phyloP scores from a whole-genome alignment of 208 protist genomes.

The Leishmania tarentolae region DNA sequence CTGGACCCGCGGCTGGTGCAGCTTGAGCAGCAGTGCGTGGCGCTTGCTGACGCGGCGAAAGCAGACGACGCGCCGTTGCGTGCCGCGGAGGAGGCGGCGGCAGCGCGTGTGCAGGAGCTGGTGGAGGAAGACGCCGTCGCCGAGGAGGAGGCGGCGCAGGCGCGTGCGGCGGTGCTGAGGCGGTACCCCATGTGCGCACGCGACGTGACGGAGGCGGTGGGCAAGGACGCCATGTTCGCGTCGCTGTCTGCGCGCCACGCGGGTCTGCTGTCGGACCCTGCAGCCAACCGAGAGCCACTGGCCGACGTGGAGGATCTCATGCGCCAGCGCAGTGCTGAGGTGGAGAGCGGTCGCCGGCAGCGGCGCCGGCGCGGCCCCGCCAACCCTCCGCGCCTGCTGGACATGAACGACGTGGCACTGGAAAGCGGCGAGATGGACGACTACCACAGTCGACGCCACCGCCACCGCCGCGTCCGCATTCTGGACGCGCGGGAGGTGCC shows the following conservation, averaged over 20 bases:
- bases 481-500: constrained; percentile 24
- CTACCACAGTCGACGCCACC: constrained; percentile 33
- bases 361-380: constrained; percentile 19
- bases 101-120: constrained; percentile 27
- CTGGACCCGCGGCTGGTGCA: constrained; percentile 33
- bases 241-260: constrained; percentile 23
- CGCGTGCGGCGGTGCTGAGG: constrained; percentile 24
- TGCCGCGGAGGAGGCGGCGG: constrained; percentile 22
- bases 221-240: constrained; percentile 43
- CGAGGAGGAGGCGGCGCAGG: constrained; percentile 30
- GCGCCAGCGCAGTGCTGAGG: constrained; percentile 29
- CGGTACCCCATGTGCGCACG: constrained; percentile 54
- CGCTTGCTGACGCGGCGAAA: constrained; percentile 8
- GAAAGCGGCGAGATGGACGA: constrained; percentile 27
- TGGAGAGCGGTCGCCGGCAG: constrained; percentile 35
- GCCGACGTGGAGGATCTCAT: constrained; percentile 33
- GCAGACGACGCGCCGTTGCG: constrained; percentile 10
- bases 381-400: constrained; percentile 32
- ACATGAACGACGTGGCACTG: constrained; percentile 37
- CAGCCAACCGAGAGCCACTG: constrained; percentile 17
- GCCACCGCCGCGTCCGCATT: constrained; percentile 25
- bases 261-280: constrained; percentile 28
- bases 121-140: constrained; percentile 28
- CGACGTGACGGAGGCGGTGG: constrained; percentile 50
- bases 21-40: constrained; percentile 22